Evolutionary conservation across 768 basidiomycete genomes (phyloP), one percentile per base, ranked within the genome.

Genomic region (Xanthoconium purpureum): DNA sequence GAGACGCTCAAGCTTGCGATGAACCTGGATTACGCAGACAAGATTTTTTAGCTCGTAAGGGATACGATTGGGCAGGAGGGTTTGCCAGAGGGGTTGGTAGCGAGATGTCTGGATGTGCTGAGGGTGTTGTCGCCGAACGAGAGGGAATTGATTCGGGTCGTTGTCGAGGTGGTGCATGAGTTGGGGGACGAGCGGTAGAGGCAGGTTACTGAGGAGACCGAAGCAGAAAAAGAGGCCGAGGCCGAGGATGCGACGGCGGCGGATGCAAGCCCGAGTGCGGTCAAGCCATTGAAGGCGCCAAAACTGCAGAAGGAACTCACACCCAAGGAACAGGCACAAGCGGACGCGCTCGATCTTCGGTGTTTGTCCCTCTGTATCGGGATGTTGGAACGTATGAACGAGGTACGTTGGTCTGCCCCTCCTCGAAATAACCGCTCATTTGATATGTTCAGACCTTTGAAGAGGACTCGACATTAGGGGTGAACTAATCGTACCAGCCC

Each of bases 401-500:
- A 88, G 18, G 94, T 94, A 56, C 37, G 89, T 76, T 13, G 7
- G 20, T 53, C 14, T 38, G 6, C 36, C 3, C 11, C 2, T 2
- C 3, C 3, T 39, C 24, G 10, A 18, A 30, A 32, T 3, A 7
- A 37, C 10, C 11, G 32, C 52, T 66, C 15, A 65, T 1, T 8
- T 1, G 28, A 7, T 3, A 5, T 13, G 1, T 36, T 28, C 52
- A 81, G 80, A 80, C 78, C 2, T 81, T 82, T 52, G 80, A 85
- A 59, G 86, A 88, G 56, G 87, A 88, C 66, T 84, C 86, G 8
- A 85, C 83, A 5, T 71, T 89, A 55, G 83, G 70, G 77, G 90
- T 10, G 93, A 98, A 63, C 76, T 99, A 15, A 92, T 98, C 65
- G 83, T 96, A 33, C 96, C 96, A 3, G 84, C 91, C 6, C 90